Percentiles rank a stretch among this genome's conserved stretches.
These are phyloP conservation scores for Daedaleopsis sinensis DNA, from an alignment of 768 basidiomycete species.

Conservation along the genomic window DNA sequence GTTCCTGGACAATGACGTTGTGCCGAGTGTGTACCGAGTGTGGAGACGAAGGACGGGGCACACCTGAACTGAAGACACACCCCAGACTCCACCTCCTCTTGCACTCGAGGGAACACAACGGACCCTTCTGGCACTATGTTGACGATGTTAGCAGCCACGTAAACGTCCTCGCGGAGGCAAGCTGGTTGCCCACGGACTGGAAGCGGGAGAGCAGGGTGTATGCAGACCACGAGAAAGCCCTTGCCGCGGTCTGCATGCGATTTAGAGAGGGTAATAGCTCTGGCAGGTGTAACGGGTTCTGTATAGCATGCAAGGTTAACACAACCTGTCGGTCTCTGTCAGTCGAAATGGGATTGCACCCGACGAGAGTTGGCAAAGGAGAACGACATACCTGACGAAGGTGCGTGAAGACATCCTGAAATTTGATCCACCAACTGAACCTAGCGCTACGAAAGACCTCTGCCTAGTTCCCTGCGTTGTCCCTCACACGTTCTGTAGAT, in stretches of 20 bases:
- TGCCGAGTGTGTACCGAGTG: conserved; percentile 8
- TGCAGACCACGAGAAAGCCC: conserved; percentile 19
- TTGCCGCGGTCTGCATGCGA: conserved; percentile 30
- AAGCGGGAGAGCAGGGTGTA: background rate
- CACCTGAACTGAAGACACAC: conserved; percentile 53
- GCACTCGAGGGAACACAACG: background rate
- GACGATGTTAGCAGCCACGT: background rate
- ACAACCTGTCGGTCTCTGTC: conserved; percentile 43
- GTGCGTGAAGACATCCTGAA: conserved; percentile 56
- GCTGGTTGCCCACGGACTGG: background rate
- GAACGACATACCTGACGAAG: conserved; percentile 55
- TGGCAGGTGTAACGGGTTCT: conserved; percentile 21
- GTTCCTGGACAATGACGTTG: no score
- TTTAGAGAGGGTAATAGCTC: conserved; percentile 29
- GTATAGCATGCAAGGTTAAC: conserved; percentile 21
- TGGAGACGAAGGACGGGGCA: conserved; percentile 4
- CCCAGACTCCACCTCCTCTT: background rate
- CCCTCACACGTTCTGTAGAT: conserved; percentile 34
- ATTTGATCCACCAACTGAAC: conserved; percentile 37
- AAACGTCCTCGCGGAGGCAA: no score
- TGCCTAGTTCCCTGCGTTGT: conserved; percentile 36
- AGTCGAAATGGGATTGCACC: conserved; percentile 53
- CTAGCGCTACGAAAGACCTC: conserved; percentile 20
- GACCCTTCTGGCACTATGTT: conserved; percentile 1
- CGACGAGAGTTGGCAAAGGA: conserved; percentile 28